Conservation (phyloP, 1,139 yeast species). For the Geotrichum phurueaensis region DNA sequence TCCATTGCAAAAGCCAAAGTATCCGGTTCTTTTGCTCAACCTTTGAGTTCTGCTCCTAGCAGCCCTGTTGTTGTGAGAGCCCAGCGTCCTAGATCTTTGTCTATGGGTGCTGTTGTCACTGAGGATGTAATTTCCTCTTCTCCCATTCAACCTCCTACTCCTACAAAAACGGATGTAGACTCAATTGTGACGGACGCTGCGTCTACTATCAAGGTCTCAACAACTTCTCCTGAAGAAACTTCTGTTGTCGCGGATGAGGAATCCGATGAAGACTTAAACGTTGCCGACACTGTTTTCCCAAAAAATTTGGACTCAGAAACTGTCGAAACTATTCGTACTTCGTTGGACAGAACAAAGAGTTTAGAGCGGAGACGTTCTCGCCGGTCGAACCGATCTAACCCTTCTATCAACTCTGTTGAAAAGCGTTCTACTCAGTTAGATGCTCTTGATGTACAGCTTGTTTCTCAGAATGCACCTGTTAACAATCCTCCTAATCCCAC, state of each 20-base stretch:
- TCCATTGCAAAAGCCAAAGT: background rate
- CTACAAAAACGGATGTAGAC: conserved; percentile 2
- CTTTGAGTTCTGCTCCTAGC: conserved; percentile 21
- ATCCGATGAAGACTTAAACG: conserved; percentile 24
- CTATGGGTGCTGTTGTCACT: background rate
- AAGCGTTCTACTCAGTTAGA: conserved; percentile 27
- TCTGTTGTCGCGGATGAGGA: conserved; percentile 16
- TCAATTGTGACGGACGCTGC: conserved; percentile 9
- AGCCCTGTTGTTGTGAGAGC: conserved; percentile 27
- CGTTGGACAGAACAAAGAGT: conserved; percentile 35
- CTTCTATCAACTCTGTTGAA: conserved; percentile 10
- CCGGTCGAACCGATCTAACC: conserved; percentile 22
- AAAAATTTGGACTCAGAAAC: conserved; percentile 32
- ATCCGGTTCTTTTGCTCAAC: background rate
- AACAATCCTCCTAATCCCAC: conserved; percentile 14
- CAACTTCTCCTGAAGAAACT: background rate
- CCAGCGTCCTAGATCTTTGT: background rate
- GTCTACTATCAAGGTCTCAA: conserved; percentile 8
- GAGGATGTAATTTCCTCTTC: background rate
- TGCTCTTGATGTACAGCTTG: conserved; percentile 31
- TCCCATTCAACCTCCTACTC: background rate
- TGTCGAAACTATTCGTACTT: conserved; percentile 35
- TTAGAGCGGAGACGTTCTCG: conserved; percentile 35
- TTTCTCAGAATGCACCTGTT: conserved; percentile 3
- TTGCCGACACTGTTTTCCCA: conserved; percentile 37